Evolutionary conservation across 202 grass and related monocot genomes (phyloP).

Genomic region (Carex arenaria): DNA sequence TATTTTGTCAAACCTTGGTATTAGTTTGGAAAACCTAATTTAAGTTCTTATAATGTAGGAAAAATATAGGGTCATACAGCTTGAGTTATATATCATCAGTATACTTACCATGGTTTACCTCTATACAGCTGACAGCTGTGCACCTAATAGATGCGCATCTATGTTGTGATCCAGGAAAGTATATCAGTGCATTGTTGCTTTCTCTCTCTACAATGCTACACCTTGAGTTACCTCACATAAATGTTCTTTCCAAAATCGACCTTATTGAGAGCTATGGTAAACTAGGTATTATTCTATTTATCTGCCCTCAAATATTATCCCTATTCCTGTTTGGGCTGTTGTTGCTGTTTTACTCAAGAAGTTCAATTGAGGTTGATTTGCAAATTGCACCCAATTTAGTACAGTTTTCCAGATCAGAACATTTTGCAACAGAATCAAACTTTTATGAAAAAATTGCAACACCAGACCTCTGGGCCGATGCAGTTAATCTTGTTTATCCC

Average conservation of each 20-base stretch:
- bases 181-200: conserved; percentile 95
- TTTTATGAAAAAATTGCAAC: neutral
- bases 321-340: neutral
- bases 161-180: conserved; percentile 97
- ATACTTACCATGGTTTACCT: neutral
- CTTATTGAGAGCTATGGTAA: conserved; percentile 86
- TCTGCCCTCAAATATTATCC: neutral
- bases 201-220: conserved; percentile 91
- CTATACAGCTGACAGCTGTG: conserved; percentile 68
- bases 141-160: conserved; percentile 93
- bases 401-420: neutral
- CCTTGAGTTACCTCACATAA: conserved; percentile 87
- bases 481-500: neutral
- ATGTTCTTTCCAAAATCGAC: conserved; percentile 97
- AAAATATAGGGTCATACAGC: neutral
- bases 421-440: neutral
- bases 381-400: neutral
- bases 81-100: neutral
- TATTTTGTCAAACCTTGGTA: neutral
- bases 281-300: conserved; percentile 47
- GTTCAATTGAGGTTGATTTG: neutral
- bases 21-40: conserved; percentile 5
- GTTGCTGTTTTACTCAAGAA: neutral
- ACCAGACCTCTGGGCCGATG: neutral
- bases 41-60: neutral